These are phyloP conservation scores for Megacollybia marginata DNA, from an alignment of 768 basidiomycete species.

Conservation along the genomic window DNA sequence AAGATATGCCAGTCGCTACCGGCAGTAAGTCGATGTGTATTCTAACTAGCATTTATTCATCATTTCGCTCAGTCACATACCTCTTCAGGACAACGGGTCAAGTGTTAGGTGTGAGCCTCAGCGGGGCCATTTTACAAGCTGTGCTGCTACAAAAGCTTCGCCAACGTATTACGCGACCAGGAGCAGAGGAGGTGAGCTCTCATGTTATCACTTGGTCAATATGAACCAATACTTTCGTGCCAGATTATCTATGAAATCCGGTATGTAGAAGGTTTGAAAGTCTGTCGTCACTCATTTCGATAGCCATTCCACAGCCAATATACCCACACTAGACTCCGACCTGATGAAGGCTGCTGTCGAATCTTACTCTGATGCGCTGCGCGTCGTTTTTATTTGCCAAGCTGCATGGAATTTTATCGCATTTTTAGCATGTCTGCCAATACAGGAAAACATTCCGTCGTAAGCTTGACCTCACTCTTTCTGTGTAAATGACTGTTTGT, in stretches of 20 bases:
- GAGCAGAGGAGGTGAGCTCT: constrained; percentile 55
- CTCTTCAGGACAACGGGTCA: constrained; percentile 92
- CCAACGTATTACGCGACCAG: constrained; percentile 68
- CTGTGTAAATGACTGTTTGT: neutral
- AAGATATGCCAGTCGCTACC: constrained; percentile 83
- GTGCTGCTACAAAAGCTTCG: constrained; percentile 67
- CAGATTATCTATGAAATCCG: constrained; percentile 72
- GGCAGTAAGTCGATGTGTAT: constrained; percentile 59
- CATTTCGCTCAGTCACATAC: constrained; percentile 63
- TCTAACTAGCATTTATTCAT: constrained; percentile 1
- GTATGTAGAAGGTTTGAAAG: constrained; percentile 21
- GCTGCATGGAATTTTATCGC: constrained; percentile 57
- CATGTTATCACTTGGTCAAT: constrained; percentile 4
- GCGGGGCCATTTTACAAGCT: constrained; percentile 77
- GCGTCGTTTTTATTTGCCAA: constrained; percentile 79
- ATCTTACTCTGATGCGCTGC: constrained; percentile 75
- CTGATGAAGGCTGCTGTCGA: constrained; percentile 56
- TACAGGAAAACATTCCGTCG: constrained; percentile 69
- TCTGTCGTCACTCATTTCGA: constrained; percentile 4
- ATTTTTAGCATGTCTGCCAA: constrained; percentile 64
- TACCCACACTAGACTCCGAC: constrained; percentile 53
- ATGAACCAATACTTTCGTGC: constrained; percentile 8
- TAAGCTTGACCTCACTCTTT: constrained; percentile 15
- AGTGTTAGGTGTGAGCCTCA: constrained; percentile 88
- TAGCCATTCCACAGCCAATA: constrained; percentile 68